Evolutionary conservation across 2,329 filamentous ascomycete species (phyloP).

Genomic region (Alternaria angustiovoidea): DNA sequence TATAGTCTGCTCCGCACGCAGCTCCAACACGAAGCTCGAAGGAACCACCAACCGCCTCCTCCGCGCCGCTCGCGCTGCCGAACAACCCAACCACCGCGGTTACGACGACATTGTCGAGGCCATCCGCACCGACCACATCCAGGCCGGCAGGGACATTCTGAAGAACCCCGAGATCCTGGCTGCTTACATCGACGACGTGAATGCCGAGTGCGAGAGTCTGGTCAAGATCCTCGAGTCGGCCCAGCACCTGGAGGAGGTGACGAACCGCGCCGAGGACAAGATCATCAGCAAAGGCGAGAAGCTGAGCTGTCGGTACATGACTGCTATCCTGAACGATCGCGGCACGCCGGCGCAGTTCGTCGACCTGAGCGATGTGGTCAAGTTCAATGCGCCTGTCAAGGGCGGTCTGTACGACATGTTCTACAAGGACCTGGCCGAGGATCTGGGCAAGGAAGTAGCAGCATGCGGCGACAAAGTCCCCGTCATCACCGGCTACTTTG

Average conservation of each 20-base stretch:
- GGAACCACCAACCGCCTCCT: conserved; percentile 84
- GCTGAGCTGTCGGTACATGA: conserved; percentile 91
- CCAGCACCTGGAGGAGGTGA: conserved; percentile 63
- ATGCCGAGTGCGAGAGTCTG: conserved; percentile 81
- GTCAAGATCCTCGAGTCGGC: conserved; percentile 75
- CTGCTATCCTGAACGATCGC: conserved; percentile 79
- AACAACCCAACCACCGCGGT: conserved; percentile 54
- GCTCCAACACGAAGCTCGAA: conserved; percentile 90
- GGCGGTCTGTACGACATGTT: conserved; percentile 55
- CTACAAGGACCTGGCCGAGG: conserved; percentile 54
- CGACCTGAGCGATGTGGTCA: conserved; percentile 83
- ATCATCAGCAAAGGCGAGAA: conserved; percentile 97
- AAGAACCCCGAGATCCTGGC: conserved; percentile 54
- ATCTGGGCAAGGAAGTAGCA: conserved; percentile 54
- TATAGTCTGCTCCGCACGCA: conserved; percentile 94
- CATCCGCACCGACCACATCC: conserved; percentile 82
- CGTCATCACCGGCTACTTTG: conserved; percentile 87
- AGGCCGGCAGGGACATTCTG: conserved; percentile 67
- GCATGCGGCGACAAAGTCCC: conserved; percentile 56
- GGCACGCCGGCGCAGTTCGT: conserved; percentile 88
- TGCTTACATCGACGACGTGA: conserved; percentile 71
- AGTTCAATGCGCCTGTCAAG: conserved; percentile 60
- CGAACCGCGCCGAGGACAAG: conserved; percentile 65
- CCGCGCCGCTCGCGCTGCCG: conserved; percentile 57
- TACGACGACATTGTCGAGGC: conserved; percentile 80